Evolutionary conservation across 495 filamentous ascomycete species (phyloP), one percentile per base, ranked within the genome.

Genomic region (Penicillium tannophilum): DNA sequence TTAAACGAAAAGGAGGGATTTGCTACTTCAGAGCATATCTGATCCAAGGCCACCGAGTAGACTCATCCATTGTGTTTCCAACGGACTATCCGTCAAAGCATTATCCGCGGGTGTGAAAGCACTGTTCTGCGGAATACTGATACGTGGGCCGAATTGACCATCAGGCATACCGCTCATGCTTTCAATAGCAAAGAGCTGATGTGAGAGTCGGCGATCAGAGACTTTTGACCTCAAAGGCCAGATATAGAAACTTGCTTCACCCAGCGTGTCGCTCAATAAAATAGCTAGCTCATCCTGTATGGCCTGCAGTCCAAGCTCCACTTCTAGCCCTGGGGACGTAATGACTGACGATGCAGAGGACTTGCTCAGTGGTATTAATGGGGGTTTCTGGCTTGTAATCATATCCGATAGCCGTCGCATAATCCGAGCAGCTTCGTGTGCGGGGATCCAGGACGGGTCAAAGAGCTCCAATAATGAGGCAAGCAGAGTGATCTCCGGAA

Each of bases 1-100:
- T 14, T 19, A 7, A 8, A 20, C 10, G 30, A 16, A 33, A n/a
- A n/a, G n/a, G n/a, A n/a, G n/a, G n/a, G n/a, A n/a, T n/a, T n/a
- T n/a, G n/a, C 50, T 30, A 36, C 17, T 28, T 48, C 41, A 59
- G 20, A 59, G 56, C 56, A 53, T 53, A 53, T 59, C 56, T 8
- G 56, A 53, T 46, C 56, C 56, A 6, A 59, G 26, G 14, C 49
- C 56, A 39, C 56, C 56, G 8, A 53, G 41, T 3, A 53, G 19
- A 41, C 30, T 59, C 41, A 59, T 43, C 56, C 56, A 54, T 39
- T 59, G 49, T 52, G 56, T 48, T 5, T 59, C 49, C 19, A 59
- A 17, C n/a, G 36, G 14, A 17, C 14, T 59, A 6, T 39, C 31
- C 9, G 10, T 28, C 4, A 53, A 6, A 6, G 23, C 19, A 30